Conservation (phyloP, 1,284 basidiomycete genomes). For the Spongispora temasekensis region DNA sequence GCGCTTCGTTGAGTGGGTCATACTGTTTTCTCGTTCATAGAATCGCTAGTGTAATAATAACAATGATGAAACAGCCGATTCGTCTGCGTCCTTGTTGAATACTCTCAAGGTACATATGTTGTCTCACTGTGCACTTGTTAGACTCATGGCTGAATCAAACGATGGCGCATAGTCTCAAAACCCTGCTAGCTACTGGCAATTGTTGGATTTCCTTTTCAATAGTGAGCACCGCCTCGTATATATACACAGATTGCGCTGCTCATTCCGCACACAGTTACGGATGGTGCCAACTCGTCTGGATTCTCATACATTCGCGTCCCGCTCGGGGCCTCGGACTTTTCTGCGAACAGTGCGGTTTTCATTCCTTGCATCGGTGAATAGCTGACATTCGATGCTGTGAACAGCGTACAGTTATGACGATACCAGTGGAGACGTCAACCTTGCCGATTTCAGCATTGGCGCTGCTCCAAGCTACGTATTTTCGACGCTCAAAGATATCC, state of each 20-base stretch:
- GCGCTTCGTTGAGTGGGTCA: constrained; percentile 47
- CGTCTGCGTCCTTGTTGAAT: constrained; percentile 47
- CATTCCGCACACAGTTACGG: constrained; percentile 38
- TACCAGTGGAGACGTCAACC: constrained; percentile 42
- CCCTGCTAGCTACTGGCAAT: constrained; percentile 43
- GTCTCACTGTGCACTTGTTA: not conserved
- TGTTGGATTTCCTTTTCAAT: constrained; percentile 49
- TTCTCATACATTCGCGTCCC: constrained; percentile 54
- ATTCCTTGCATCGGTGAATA: constrained; percentile 4
- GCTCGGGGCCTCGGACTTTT: constrained; percentile 54
- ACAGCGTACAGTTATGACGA: constrained; percentile 53
- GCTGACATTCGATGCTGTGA: too few relatives aligned
- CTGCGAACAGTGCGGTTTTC: constrained; percentile 29
- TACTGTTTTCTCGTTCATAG: not conserved
- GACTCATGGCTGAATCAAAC: constrained; percentile 3
- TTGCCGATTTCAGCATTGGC: constrained; percentile 44
- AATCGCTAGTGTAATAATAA: constrained; percentile 3
- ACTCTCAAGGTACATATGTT: constrained; percentile 43
- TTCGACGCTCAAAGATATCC: constrained; percentile 47
- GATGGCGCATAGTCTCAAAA: constrained; percentile 42
- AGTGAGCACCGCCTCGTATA: constrained; percentile 31
- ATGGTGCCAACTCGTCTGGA: constrained; percentile 47
- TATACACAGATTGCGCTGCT: not conserved
- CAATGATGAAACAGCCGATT: constrained; percentile 43
- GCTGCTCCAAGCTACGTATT: constrained; percentile 49